These are phyloP conservation scores for Cicer bijugum DNA, from an alignment of 306 rosid species.

Conservation along the genomic window DNA sequence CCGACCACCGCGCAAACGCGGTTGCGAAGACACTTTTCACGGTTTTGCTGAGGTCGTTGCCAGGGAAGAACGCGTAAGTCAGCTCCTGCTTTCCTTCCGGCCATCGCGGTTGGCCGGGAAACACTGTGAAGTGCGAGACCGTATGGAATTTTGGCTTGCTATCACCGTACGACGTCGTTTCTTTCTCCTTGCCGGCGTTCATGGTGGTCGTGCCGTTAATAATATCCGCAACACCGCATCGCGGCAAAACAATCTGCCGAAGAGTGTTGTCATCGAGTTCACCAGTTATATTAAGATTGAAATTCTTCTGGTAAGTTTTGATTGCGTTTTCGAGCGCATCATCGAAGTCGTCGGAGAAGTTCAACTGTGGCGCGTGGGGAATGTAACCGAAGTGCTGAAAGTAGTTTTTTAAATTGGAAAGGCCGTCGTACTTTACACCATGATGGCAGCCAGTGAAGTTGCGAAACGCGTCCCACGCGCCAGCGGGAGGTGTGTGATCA, in stretches of 20 bases:
- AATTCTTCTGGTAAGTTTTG: constrained; percentile 69
- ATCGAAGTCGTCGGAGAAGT: constrained; percentile 76
- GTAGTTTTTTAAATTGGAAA: constrained; percentile 66
- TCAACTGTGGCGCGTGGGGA: constrained; percentile 46
- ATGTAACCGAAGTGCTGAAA: constrained; percentile 76
- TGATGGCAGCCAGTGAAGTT: constrained; percentile 60
- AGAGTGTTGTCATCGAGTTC: constrained; percentile 63
- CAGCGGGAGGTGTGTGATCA: not conserved
- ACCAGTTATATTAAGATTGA: constrained; percentile 83
- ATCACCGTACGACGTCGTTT: not conserved
- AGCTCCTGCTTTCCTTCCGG: constrained; percentile 55
- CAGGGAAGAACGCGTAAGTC: constrained; percentile 68
- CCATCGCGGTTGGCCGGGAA: constrained; percentile 72
- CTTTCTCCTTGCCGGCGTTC: constrained; percentile 61
- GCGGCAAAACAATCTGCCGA: constrained; percentile 51
- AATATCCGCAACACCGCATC: constrained; percentile 78
- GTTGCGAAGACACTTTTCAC: constrained; percentile 56
- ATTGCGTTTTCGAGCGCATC: constrained; percentile 58
- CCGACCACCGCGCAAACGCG: constrained; percentile 76
- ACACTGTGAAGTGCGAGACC: constrained; percentile 66
- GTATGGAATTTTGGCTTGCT: constrained; percentile 53
- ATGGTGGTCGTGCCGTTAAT: constrained; percentile 67
- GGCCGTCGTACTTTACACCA: constrained; percentile 57
- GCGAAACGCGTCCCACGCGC: constrained; percentile 66
- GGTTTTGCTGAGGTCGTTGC: constrained; percentile 45